Evolutionary conservation across 331 rosid species (phyloP), one percentile per base, ranked within the genome.

Genomic region (Saraca asoca): DNA sequence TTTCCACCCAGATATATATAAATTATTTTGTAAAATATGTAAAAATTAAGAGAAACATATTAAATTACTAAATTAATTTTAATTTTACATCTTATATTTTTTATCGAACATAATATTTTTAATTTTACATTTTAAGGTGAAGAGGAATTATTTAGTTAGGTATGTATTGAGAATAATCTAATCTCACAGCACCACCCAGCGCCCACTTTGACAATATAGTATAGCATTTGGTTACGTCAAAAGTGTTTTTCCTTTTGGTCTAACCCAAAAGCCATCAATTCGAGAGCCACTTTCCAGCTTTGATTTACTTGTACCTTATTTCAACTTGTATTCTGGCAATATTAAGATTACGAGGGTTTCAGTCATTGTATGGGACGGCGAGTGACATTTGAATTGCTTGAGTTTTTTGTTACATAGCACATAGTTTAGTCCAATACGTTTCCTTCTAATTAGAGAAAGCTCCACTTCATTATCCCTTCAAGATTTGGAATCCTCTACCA

Each of bases 311-410:
- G 12, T 5, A 69, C 13, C 13, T 4, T 24, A 41, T 16, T 67
- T 57, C 68, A 57, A 70, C 72, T 48, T 51, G 68, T 48, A 15
- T 60, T 24, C 14, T 68, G 64, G 45, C 52, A 11, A 54, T 33
- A 52, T 51, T 43, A 0, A 51, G 58, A 46, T 58, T 59, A 3
- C 49, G 61, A 51, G 51, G 3, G 13, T 18, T 43, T 18, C 49
- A 41, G 41, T 60, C 51, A 17, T 46, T 39, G 29, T 55, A n/a
- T 43, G 52, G 10, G 53, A 1, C 49, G 15, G 15, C 13, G 15
- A 12, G 49, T n/a, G n/a, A n/a, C 31, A 1, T 24, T 24, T 38
- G 5, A 38, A 38, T 9, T 9, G 0, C 7, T 38, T 9, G 7
- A 6, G 4, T 9, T 38, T 9, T 38, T 5, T 38, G 9, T 38